Base-by-base conservation (phyloP, 192 early-diverging fungal genomes). In the Backusella mclennaniae region DNA sequence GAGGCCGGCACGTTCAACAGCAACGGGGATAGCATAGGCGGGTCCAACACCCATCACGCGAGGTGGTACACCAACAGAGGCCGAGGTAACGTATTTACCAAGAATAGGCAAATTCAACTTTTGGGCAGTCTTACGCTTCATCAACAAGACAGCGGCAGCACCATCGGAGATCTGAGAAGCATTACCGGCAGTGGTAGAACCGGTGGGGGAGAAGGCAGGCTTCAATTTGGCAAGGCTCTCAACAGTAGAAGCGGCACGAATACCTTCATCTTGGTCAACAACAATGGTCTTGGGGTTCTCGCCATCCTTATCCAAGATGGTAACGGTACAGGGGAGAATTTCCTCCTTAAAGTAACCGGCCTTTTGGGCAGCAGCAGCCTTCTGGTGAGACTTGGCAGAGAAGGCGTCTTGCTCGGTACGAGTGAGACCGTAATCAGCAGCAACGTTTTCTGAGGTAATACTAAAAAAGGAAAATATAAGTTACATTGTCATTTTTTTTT, bases 101-200 rank as follows among this genome's bases (percentile, higher is more conserved):
- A 94, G 78, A 68, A 95, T 88, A 77, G 94, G 91, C 77, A 98
- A 87, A 6, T 92, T 90, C 21, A 98, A 90, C 84, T 90, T 93
- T 77, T 93, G 85, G 7, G 98, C 98, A 35, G 88, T 91, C 85
- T 91, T 93, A 79, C 98, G 93, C 85, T 95, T 95, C 93, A 96
- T 96, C 78, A 99, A 85, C 72, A 99, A 89, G 69, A 97, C 96
- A 23, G 95, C 96, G 19, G 97, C 98, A 31, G 98, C 98, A 80
- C 98, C 98, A 82, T 99, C 98, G 1, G 97, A 95, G 71, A 99
- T 96, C 89, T 99, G 97, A 69, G 98, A 99, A 46, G 96, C 92
- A 83, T 95, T 96, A 69, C 96, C 98, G 66, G 97, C 98, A 35
- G 96, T 98, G 73, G 96, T 96, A 75, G 87, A 81, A 70, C 96